Conservation (phyloP, 2,329 filamentous ascomycete genomes). For the Arthroderma sp. region DNA sequence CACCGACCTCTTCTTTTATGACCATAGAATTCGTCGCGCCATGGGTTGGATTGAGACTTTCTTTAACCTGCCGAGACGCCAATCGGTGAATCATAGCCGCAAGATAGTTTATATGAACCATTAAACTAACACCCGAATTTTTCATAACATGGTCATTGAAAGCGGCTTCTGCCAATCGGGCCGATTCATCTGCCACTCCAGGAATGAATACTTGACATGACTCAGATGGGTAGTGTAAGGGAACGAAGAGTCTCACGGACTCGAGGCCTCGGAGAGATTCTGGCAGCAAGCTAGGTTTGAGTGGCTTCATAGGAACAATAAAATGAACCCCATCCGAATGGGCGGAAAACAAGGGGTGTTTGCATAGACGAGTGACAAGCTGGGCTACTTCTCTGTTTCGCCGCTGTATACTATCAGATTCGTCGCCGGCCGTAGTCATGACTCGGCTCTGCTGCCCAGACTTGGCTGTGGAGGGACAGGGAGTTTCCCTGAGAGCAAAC, state of each 20-base stretch:
- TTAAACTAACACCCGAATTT: conserved; percentile 50
- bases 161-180: conserved; percentile 49
- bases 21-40: conserved; percentile 1
- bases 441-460: conserved; percentile 21
- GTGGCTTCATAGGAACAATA: conserved; percentile 56
- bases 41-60: conserved; percentile 10
- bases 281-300: conserved; percentile 48
- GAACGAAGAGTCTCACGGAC: conserved; percentile 55
- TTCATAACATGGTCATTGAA: conserved; percentile 48
- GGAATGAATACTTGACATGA: conserved; percentile 53
- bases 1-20: neutral
- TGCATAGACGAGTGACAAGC: conserved; percentile 47
- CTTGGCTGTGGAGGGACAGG: neutral
- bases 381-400: conserved; percentile 8
- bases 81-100: conserved; percentile 57
- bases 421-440: conserved; percentile 42
- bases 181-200: conserved; percentile 47
- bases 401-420: conserved; percentile 32
- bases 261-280: conserved; percentile 47
- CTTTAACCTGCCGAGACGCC: conserved; percentile 40
- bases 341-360: conserved; percentile 53
- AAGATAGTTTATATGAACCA: conserved; percentile 63
- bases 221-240: conserved; percentile 58
- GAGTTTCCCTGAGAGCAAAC: conserved; percentile 23
- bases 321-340: conserved; percentile 58